Evolutionary conservation across 23 red algal species (phyloP), one percentile per base, ranked within the genome.

Genomic region (Chondrus crispus): DNA sequence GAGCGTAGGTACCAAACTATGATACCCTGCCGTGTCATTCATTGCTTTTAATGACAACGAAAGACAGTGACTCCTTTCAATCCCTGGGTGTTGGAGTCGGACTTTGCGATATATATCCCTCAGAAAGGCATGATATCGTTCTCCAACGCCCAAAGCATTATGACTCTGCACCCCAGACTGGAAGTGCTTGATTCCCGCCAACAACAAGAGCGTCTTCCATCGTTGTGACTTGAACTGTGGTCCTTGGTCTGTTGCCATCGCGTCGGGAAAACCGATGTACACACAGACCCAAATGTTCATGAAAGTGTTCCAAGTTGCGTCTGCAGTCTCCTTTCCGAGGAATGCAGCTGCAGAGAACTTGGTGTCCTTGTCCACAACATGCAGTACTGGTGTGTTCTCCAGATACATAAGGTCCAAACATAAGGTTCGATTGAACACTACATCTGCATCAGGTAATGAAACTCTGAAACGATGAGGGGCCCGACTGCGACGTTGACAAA

Each of bases 381-480:
- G 81, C 5, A 85, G 81, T 24, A 58, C 46, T 32, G 28, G 35
- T 2, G 3, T 33, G 30, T 29, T 3, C 30, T 68, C 81, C 13
- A 85, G 11, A 14, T 30, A 2, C 46, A 58, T 85, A 2, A 85
- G 30, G 53, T 75, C 54, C 3, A 85, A 12, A 32, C 29, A 85
- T 62, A 85, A 2, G 35, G 8, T 3, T 30, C 54, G 81, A 37
- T 73, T 85, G 0, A 85, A 85, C 33, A 85, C 81, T 12, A 29
- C 16, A 14, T 85, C 4, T 36, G 2, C 53, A 29, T 62, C 18
- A 22, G 53, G 81, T 36, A 85, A 3, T 20, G 53, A 64, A 47
- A 85, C 81, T 2, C 81, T 47, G 44, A 85, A 85, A 33, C 53
- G 49, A 48, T 62, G 52, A 33, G 81, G 81, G 29, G 36, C 81